These are phyloP conservation scores for Oldenlandia corymbosa DNA, from an alignment of 257 asterid species.

Conservation along the genomic window DNA sequence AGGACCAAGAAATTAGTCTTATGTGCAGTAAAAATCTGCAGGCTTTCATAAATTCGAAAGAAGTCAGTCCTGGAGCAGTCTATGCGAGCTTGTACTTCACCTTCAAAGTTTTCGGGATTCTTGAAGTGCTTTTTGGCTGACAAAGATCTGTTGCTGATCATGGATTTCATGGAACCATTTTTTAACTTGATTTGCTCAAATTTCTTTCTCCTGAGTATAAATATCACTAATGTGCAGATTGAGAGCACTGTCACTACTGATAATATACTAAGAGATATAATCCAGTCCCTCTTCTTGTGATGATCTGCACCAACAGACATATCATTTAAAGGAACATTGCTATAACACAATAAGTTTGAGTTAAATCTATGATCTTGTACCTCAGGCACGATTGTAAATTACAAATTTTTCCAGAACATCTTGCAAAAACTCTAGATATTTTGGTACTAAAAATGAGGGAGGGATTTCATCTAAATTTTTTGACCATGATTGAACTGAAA, in stretches of 20 bases:
- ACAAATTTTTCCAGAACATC: background rate
- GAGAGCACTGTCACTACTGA: constrained; percentile 49
- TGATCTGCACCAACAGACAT: constrained; percentile 2
- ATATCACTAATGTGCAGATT: constrained; percentile 38
- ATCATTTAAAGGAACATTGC: background rate
- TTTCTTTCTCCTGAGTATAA: constrained; percentile 40
- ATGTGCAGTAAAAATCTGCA: background rate
- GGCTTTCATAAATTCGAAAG: background rate
- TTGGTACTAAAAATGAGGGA: too few species aligned
- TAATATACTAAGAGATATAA: constrained; percentile 35
- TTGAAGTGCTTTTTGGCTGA: constrained; percentile 40
- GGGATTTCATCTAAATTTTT: background rate
- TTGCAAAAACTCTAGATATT: too few species aligned
- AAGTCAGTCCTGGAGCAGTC: background rate
- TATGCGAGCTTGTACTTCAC: constrained; percentile 24
- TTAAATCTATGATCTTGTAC: background rate
- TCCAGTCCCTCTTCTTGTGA: constrained; percentile 40
- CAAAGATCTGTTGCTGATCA: constrained; percentile 28
- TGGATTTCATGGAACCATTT: constrained; percentile 34
- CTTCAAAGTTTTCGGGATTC: constrained; percentile 36
- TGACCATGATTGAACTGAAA: background rate
- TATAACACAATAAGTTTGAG: background rate
- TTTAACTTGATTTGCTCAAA: constrained; percentile 21
- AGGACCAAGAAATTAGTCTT: constrained; percentile 6
- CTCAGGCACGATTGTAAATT: background rate